A percentile compares a stretch with the other conserved stretches of the same genome.
Evolutionary conservation across 139 green algal species (phyloP).

Genomic region (Zygnema circumcarinatum): DNA sequence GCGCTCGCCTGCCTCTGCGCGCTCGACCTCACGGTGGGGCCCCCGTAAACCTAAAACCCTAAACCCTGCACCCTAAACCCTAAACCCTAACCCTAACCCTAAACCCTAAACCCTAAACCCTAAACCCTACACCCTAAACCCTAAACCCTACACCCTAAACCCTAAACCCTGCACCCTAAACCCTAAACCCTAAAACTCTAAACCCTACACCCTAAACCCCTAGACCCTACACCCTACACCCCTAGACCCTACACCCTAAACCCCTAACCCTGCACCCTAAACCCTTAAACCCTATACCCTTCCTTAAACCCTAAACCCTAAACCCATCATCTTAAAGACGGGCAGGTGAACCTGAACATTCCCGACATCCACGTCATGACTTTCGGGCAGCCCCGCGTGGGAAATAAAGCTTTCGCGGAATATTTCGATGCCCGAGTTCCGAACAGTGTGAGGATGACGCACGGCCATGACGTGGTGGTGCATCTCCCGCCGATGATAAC

Average conservation of each 20-base stretch:
- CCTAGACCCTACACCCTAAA: no score
- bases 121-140: no score
- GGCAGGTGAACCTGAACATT: constrained; percentile 7
- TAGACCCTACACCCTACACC: no score
- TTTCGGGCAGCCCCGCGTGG: constrained; percentile 37
- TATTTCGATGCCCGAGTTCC: constrained; percentile 31
- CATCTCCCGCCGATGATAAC: constrained; percentile 38
- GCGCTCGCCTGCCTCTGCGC: constrained; percentile 33
- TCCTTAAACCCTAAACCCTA: no score
- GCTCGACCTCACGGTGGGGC: constrained; percentile 33
- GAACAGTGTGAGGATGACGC: constrained; percentile 21
- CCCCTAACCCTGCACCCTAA: no score
- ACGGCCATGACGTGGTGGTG: constrained; percentile 49
- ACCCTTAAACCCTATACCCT: no score
- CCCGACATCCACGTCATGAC: constrained; percentile 30
- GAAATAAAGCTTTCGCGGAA: constrained; percentile 35
- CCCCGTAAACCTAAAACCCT: no score
- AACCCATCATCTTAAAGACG: not conserved
- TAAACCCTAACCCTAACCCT: constrained; percentile 20
- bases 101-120: constrained; percentile 18
- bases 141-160: no score
- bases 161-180: no score
- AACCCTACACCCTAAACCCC: no score
- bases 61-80: no score
- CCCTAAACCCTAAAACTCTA: no score